A percentile compares a stretch with the other conserved stretches of the same genome.
Evolutionary conservation across 768 basidiomycete species (phyloP).

Genomic region (Tulasnella sp.): DNA sequence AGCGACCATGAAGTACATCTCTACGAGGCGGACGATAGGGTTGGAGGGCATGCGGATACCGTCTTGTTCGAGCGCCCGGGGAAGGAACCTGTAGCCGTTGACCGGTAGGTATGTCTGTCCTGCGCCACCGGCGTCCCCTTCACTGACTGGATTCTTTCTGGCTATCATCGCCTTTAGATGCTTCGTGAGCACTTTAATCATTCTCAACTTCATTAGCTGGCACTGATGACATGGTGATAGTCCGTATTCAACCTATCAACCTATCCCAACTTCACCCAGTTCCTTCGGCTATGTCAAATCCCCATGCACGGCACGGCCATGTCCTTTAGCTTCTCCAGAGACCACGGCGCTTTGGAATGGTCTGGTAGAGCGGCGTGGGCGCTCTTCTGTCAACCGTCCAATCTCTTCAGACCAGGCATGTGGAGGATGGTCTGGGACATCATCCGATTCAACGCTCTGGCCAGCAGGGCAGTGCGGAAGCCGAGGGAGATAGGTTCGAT

Average conservation of each 20-base stretch:
- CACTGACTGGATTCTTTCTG: too few relatives aligned
- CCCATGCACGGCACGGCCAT: constrained; percentile 52
- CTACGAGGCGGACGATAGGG: constrained; percentile 54
- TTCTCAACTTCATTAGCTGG: neutral
- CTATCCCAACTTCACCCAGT: constrained; percentile 70
- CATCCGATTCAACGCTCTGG: constrained; percentile 61
- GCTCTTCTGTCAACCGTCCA: constrained; percentile 56
- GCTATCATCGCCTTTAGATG: constrained; percentile 35
- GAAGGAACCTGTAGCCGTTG: constrained; percentile 40
- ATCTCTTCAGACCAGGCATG: constrained; percentile 53
- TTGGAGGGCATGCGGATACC: constrained; percentile 72
- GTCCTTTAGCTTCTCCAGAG: constrained; percentile 70
- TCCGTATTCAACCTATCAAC: constrained; percentile 69
- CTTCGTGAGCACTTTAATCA: constrained; percentile 37
- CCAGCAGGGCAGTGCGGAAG: constrained; percentile 37
- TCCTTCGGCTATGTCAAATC: constrained; percentile 44
- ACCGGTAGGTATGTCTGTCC: constrained; percentile 46
- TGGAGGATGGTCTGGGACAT: constrained; percentile 66
- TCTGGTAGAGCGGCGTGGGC: constrained; percentile 52
- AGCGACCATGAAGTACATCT: constrained; percentile 67
- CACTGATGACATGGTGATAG: too few relatives aligned
- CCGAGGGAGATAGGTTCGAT: constrained; percentile 19
- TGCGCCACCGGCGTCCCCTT: neutral
- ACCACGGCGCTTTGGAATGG: constrained; percentile 64
- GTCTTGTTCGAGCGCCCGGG: constrained; percentile 38